Percentiles rank a stretch among this genome's conserved stretches.
phyloP scores from a whole-genome alignment of 2,329 filamentous ascomycete species.

The Bipolaris zeicola region DNA sequence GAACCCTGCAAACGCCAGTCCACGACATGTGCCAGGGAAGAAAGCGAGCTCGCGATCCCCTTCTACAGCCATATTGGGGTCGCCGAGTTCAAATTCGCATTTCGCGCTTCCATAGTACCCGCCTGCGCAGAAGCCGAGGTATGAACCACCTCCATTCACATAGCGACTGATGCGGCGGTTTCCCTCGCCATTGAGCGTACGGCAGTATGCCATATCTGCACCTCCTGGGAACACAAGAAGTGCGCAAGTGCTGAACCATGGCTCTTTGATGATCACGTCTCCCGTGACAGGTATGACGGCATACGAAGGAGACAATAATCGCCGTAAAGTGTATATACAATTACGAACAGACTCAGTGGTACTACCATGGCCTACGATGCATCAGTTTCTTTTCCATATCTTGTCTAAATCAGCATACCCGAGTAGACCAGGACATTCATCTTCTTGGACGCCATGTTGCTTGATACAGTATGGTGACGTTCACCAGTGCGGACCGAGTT shows the following conservation, averaged over 20 bases:
- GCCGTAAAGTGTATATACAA: conserved; percentile 82
- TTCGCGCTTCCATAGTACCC: conserved; percentile 83
- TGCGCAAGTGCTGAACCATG: conserved; percentile 85
- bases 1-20: conserved; percentile 87
- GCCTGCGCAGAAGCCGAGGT: conserved; percentile 91
- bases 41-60: conserved; percentile 85
- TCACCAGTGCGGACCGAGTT: conserved; percentile 31
- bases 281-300: conserved; percentile 86
- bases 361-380: conserved; percentile 72
- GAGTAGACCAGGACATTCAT: conserved; percentile 95
- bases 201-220: conserved; percentile 91
- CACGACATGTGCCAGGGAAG: conserved; percentile 84
- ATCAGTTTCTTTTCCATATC: background rate
- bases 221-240: conserved; percentile 92
- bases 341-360: conserved; percentile 89
- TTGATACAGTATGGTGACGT: conserved; percentile 24
- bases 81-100: conserved; percentile 92
- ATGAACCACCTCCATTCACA: conserved; percentile 82
- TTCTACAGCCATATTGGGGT: conserved; percentile 79
- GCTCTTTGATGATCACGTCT: conserved; percentile 81
- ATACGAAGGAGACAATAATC: conserved; percentile 86
- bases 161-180: conserved; percentile 85
- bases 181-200: conserved; percentile 82
- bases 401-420: conserved; percentile 57
- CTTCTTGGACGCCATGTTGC: conserved; percentile 67